Evolutionary conservation across 805 yeast genomes (phyloP).

Genomic region (Candida fluviatilis): DNA sequence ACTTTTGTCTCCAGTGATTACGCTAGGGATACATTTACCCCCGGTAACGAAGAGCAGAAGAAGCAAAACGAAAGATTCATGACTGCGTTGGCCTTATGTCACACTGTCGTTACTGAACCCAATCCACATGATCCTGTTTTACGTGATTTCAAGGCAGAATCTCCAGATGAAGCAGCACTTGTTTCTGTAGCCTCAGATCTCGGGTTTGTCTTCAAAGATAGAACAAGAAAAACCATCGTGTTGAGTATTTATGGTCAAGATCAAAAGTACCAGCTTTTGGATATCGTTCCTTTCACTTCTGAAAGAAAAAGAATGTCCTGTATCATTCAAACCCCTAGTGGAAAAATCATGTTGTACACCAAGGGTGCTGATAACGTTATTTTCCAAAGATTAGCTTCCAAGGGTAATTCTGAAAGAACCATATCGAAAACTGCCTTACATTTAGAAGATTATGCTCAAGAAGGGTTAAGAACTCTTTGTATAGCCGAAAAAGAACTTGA

Average conservation of each 20-base stretch:
- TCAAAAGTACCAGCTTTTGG: constrained; percentile 46
- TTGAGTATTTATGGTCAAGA: constrained; percentile 44
- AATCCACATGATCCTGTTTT: constrained; percentile 34
- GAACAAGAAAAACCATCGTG: constrained; percentile 45
- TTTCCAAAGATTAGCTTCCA: constrained; percentile 36
- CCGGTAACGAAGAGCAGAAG: constrained; percentile 20
- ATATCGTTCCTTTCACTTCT: constrained; percentile 61
- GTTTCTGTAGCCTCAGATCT: constrained; percentile 74
- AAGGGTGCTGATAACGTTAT: constrained; percentile 81
- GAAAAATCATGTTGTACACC: constrained; percentile 43
- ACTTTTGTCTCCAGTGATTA: constrained; percentile 63
- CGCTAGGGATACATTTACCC: constrained; percentile 45
- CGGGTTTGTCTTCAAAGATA: constrained; percentile 59
- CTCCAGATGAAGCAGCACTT: constrained; percentile 80
- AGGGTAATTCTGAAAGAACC: constrained; percentile 36
- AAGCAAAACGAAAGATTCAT: constrained; percentile 53
- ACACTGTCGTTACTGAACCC: constrained; percentile 65
- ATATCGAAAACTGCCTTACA: constrained; percentile 57
- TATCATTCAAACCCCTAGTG: constrained; percentile 44
- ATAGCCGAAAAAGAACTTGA: constrained; percentile 55
- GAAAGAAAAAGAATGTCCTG: constrained; percentile 79
- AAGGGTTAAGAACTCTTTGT: constrained; percentile 75
- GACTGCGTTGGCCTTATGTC: constrained; percentile 67
- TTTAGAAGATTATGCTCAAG: constrained; percentile 66
- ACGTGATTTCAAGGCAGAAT: constrained; percentile 66